Conservation (phyloP, 805 yeast species). For the Kluyveromyces lactis region DNA sequence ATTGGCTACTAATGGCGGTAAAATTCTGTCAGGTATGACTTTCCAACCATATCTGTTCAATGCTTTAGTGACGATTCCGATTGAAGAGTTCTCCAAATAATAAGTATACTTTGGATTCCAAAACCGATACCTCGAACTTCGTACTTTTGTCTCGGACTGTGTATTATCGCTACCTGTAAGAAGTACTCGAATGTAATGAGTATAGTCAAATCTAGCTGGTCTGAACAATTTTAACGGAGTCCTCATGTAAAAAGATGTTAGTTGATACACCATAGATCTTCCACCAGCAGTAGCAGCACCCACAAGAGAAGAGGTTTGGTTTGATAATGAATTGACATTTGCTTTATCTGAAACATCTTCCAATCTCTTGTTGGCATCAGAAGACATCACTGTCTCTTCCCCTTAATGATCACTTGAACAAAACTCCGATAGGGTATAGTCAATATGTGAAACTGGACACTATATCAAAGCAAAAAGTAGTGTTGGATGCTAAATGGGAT, state of each 20-base stretch:
- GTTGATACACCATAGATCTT: constrained; percentile 71
- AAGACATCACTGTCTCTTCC: too few relatives aligned
- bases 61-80: constrained; percentile 67
- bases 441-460: too few relatives aligned
- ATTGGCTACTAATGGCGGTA: constrained; percentile 85
- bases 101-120: constrained; percentile 16
- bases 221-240: constrained; percentile 80
- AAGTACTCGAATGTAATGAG: constrained; percentile 54
- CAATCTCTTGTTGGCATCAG: too few relatives aligned
- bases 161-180: constrained; percentile 26
- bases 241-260: constrained; percentile 69
- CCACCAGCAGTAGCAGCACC: constrained; percentile 82
- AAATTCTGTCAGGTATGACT: constrained; percentile 66
- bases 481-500: too few relatives aligned
- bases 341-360: too few relatives aligned
- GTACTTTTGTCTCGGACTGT: background rate
- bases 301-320: constrained; percentile 44
- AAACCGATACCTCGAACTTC: constrained; percentile 3
- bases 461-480: too few relatives aligned
- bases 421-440: too few relatives aligned
- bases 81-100: constrained; percentile 63
- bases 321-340: constrained; percentile 1
- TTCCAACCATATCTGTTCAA: constrained; percentile 75
- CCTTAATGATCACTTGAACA: too few relatives aligned
- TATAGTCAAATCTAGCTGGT: constrained; percentile 83